Conservation (phyloP, 768 basidiomycete species). For the Amanita inopinata region DNA sequence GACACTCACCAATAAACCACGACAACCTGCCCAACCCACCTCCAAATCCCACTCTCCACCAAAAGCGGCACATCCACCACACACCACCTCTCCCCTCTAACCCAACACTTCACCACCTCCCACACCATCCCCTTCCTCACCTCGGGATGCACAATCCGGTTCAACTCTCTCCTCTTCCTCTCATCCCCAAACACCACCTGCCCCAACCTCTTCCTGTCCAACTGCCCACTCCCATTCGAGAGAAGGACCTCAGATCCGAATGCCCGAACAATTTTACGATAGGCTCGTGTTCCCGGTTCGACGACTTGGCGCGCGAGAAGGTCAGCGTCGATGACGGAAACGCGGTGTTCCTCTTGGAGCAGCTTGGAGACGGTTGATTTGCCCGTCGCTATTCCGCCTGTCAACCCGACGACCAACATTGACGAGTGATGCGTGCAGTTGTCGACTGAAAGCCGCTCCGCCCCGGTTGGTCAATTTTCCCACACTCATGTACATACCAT, state of each 20-base stretch:
- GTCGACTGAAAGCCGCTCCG: background rate
- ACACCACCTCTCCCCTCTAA: slow-evolving; percentile 67
- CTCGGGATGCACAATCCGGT: slow-evolving; percentile 84
- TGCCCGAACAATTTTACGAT: slow-evolving; percentile 49
- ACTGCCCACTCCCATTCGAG: slow-evolving; percentile 43
- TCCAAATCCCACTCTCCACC: slow-evolving; percentile 82
- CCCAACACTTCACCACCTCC: slow-evolving; percentile 61
- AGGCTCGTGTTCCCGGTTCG: slow-evolving; percentile 69
- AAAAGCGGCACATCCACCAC: slow-evolving; percentile 88
- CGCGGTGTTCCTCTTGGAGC: slow-evolving; percentile 41
- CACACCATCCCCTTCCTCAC: slow-evolving; percentile 73
- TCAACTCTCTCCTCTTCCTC: slow-evolving; percentile 59
- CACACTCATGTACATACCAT: too few relatives aligned
- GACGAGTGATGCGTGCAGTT: background rate
- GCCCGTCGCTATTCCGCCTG: slow-evolving; percentile 93
- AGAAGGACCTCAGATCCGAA: slow-evolving; percentile 69
- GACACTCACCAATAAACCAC: slow-evolving; percentile 82
- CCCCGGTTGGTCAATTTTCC: background rate
- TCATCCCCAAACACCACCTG: slow-evolving; percentile 77
- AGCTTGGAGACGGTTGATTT: slow-evolving; percentile 87
- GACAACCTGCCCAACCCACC: slow-evolving; percentile 72
- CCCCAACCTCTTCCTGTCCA: slow-evolving; percentile 81
- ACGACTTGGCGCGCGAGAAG: slow-evolving; percentile 80
- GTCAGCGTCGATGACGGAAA: slow-evolving; percentile 94
- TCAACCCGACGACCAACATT: slow-evolving; percentile 83